phyloP scores from a whole-genome alignment of 129 eudicot genomes.

The Pittosporum tobira region DNA sequence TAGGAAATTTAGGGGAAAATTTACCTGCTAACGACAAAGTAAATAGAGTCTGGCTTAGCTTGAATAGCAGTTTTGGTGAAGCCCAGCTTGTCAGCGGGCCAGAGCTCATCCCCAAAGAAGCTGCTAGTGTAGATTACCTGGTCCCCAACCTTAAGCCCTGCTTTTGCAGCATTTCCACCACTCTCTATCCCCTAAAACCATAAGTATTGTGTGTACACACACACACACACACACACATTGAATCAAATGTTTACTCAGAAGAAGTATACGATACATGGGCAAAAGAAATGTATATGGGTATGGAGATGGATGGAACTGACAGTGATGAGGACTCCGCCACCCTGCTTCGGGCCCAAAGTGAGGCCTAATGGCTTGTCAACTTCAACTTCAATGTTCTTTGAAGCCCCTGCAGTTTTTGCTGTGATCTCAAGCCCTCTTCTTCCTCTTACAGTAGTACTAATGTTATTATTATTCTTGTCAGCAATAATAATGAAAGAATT shows the following conservation, averaged over 20 bases:
- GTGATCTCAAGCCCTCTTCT: conserved; percentile 41
- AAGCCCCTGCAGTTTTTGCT: conserved; percentile 82
- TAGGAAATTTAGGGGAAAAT: background rate
- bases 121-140: conserved; percentile 96
- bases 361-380: conserved; percentile 97
- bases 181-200: conserved; percentile 63
- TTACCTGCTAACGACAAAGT: conserved; percentile 94
- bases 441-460: background rate
- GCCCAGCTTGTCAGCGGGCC: conserved; percentile 98
- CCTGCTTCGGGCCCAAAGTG: conserved; percentile 85
- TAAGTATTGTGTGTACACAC: no score
- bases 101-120: conserved; percentile 95
- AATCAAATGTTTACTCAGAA: no score
- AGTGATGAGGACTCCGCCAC: conserved; percentile 90
- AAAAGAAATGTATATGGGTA: no score
- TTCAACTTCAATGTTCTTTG: conserved; percentile 83
- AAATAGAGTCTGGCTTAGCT: conserved; percentile 88
- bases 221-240: no score
- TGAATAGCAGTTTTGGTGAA: conserved; percentile 95
- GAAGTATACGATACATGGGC: no score
- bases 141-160: conserved; percentile 86
- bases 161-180: conserved; percentile 95
- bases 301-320: conserved; percentile 28
- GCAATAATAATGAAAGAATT: conserved; percentile 21
- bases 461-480: conserved; percentile 3